These are phyloP conservation scores for Furcasterigmium sp. DNA, from an alignment of 2,329 filamentous ascomycete genomes.

Conservation along the genomic window DNA sequence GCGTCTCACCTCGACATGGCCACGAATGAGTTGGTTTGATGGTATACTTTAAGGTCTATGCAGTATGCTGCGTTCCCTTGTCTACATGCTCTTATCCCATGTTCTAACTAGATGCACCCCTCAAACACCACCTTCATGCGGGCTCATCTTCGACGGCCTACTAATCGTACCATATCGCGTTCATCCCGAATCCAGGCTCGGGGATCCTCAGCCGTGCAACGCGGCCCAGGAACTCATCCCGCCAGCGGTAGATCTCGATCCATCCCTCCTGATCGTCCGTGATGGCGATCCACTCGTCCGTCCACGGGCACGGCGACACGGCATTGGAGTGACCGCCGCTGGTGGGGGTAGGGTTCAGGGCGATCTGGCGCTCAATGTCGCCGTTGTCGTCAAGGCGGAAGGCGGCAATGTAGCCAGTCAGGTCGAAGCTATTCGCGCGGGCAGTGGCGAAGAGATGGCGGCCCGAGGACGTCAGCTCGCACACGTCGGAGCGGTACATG, in stretches of 20 bases:
- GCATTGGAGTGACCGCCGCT: slow-evolving; percentile 87
- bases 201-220: slow-evolving; percentile 73
- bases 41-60: too few species aligned
- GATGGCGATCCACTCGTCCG: slow-evolving; percentile 83
- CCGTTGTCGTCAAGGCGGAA: slow-evolving; percentile 67
- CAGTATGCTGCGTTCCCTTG: too few species aligned
- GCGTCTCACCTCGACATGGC: too few species aligned
- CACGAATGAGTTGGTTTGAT: too few species aligned
- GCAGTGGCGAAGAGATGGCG: slow-evolving; percentile 79
- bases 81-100: too few species aligned
- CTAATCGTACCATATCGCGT: slow-evolving; percentile 86
- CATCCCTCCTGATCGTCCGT: slow-evolving; percentile 86
- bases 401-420: slow-evolving; percentile 78
- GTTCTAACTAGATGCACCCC: too few species aligned
- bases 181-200: slow-evolving; percentile 92
- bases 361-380: slow-evolving; percentile 71
- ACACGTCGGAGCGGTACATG: slow-evolving; percentile 84
- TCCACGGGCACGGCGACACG: slow-evolving; percentile 78
- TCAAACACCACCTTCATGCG: too few species aligned
- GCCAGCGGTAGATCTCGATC: slow-evolving; percentile 83
- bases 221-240: slow-evolving; percentile 71
- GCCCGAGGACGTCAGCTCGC: slow-evolving; percentile 62
- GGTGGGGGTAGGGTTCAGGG: slow-evolving; percentile 77
- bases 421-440: slow-evolving; percentile 68
- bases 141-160: too few species aligned